Evolutionary conservation across 768 basidiomycete species (phyloP).

Genomic region (Podaxis mareebaensis): DNA sequence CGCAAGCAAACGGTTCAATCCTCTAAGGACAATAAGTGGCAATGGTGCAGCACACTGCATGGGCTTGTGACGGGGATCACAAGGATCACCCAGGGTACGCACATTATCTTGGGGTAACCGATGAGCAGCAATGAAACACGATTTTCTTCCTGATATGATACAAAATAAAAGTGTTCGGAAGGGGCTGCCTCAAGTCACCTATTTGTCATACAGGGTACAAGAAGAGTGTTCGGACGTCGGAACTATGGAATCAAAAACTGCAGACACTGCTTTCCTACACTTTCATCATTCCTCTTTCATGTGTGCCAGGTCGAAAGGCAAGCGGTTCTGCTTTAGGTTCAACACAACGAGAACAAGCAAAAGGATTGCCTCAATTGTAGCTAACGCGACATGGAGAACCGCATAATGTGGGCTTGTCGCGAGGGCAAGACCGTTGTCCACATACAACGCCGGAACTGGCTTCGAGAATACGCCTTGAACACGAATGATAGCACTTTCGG

Average conservation of each 20-base stretch:
- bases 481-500: not conserved
- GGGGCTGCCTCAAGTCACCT: no score
- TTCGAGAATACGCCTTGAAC: slow-evolving; percentile 7
- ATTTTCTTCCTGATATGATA: no score
- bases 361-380: not conserved
- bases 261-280: not conserved
- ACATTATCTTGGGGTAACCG: no score
- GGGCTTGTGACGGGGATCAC: no score
- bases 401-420: not conserved
- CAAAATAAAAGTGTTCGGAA: no score
- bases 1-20: no score
- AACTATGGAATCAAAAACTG: not conserved
- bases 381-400: not conserved
- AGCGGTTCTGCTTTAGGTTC: slow-evolving; percentile 1
- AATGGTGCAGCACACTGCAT: no score
- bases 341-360: slow-evolving; percentile 1
- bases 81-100: no score
- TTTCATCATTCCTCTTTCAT: not conserved
- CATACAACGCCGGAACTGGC: not conserved
- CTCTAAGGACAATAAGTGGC: no score
- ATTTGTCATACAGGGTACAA: not conserved
- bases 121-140: no score
- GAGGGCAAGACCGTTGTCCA: not conserved
- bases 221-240: not conserved
- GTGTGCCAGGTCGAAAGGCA: not conserved